Evolutionary conservation across 1,284 basidiomycete species (phyloP).

Genomic region (Meripilus lineatus): DNA sequence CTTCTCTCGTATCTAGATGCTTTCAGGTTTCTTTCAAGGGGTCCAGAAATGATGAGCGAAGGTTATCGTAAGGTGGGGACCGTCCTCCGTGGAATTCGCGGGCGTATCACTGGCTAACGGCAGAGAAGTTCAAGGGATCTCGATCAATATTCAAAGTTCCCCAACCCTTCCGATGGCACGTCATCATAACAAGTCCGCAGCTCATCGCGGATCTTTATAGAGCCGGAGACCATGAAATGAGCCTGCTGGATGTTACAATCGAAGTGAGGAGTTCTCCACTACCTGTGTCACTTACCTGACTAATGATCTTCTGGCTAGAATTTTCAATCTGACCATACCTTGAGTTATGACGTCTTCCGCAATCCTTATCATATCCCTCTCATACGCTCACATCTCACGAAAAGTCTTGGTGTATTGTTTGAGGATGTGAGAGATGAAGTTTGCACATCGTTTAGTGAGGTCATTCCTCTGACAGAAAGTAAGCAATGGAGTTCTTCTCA

Average conservation of each 20-base stretch:
- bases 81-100: too few relatives aligned
- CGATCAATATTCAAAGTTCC: constrained; percentile 23
- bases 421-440: constrained; percentile 24
- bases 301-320: too few relatives aligned
- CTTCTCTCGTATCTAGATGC: too few relatives aligned
- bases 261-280: constrained; percentile 14
- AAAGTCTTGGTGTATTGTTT: constrained; percentile 21
- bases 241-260: constrained; percentile 13
- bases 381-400: constrained; percentile 21
- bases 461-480: constrained; percentile 17
- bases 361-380: constrained; percentile 19
- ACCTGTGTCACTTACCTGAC: background rate
- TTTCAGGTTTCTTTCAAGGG: too few relatives aligned
- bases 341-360: constrained; percentile 5
- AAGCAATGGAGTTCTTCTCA: too few relatives aligned
- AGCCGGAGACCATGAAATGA: constrained; percentile 19
- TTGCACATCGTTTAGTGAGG: constrained; percentile 16
- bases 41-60: too few relatives aligned
- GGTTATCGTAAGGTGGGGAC: too few relatives aligned
- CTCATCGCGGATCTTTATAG: constrained; percentile 18
- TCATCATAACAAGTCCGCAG: constrained; percentile 17
- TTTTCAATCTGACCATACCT: background rate
- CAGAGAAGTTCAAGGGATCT: too few relatives aligned
- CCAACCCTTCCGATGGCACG: constrained; percentile 11
- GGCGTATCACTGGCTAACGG: too few relatives aligned